Base-by-base conservation (phyloP, 106 monocot species). In the Narthecium ossifragum region DNA sequence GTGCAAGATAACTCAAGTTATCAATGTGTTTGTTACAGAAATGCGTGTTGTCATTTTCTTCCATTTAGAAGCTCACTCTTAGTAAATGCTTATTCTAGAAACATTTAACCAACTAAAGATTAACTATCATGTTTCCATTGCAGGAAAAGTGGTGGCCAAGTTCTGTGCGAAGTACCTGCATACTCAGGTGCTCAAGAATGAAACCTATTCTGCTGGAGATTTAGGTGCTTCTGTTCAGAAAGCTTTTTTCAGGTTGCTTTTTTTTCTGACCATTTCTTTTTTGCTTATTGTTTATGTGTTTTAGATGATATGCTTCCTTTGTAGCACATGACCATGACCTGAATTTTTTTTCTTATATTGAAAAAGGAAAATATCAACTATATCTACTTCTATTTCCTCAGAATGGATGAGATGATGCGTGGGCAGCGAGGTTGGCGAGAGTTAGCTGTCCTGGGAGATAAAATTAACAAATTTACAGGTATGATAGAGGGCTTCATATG, bases 391-490 rank as follows among this genome's bases (percentile, higher is more conserved):
- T 23, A 38, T 37, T 9, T 10, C 37, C 63, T 61, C 73, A 93
- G 93, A 72, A 93, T 93, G 88, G 93, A 93, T 57, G 85, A 93
- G 31, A 93, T 93, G 93, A 93, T 93, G 93, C 58, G 53, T 53
- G 93, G 93, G 13, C 93, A 93, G 66, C 76, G 93, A 70, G 88
- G 88, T 6, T 93, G 88, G 93, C 81, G 88, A 69, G 93, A 93
- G 57, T 77, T 93, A 53, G 60, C 84, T 57, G 39, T 83, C 21
- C 61, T 93, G 48, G 93, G 88, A 25, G 93, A 88, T 65, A 93
- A 80, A 60, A 79, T 85, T 62, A 78, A 88, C 71, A 81, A 81
- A 60, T 85, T 88, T 36, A 84, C 76, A 58, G 81, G 93, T 39
- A 93, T 88, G 79, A 79, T 93, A 46, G 93, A 85, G 82, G 88